Base-by-base conservation (phyloP, 2,329 filamentous ascomycete species). In the Diaporthe humulicola region DNA sequence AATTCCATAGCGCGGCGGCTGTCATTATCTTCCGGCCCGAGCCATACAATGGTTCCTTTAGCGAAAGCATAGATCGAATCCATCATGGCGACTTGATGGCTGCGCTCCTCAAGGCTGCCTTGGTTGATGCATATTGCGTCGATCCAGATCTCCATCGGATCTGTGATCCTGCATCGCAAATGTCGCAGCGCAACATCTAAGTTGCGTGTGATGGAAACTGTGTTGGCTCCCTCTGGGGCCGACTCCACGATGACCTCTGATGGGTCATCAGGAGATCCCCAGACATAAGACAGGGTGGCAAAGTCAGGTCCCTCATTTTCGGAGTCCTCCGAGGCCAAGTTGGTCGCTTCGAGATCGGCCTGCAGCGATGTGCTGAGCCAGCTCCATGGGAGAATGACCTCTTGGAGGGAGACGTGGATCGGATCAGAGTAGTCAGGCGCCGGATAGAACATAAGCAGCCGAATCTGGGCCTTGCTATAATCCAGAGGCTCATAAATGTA, bases 41-140 rank as follows among this genome's bases (percentile, higher is more conserved):
- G 33, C 56, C 56, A 60, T 25, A 60, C 56, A 5, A 60, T 4
- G 22, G 12, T 25, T 10, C 9, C 7, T 25, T 15, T 38, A 12
- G 33, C 56, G 33, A 40, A 9, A 4, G 56, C 40, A 36, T 60
- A 60, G 56, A 60, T 60, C 22, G 56, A 25, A 22, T 60, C 56
- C 56, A 60, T 60, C 9, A 60, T 25, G 56, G 56, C 33, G 56
- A 60, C 33, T 25, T 60, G 56, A 25, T 60, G 56, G 56, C 33
- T 60, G 33, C 56, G 56, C 36, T 40, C 56, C 22, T 60, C 36
- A 22, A 40, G 7, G 12, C 40, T 60, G 36, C 56, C 56, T 40
- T 60, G 56, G 12, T 60, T 36, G 56, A 60, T 60, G 40, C 56
- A 60, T 60, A 60, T 60, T 40, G 56, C 56, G 40, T 60, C 56